Conservation (phyloP, 1,284 basidiomycete species). For the Termitomyces sp. region DNA sequence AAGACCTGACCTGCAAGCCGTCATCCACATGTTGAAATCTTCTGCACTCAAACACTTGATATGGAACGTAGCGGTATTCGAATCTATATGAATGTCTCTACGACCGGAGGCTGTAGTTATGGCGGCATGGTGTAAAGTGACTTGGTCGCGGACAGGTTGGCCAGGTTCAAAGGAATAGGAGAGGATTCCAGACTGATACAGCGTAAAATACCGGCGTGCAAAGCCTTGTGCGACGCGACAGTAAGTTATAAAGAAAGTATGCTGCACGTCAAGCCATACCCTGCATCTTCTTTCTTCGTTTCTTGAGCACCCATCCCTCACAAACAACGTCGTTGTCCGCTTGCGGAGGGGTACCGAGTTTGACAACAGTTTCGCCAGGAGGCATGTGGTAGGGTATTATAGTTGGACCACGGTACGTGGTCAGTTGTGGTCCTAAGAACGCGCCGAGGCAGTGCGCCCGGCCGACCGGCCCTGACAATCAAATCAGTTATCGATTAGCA, state of each 20-base stretch:
- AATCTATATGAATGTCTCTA: conserved; percentile 76
- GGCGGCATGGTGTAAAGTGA: conserved; percentile 64
- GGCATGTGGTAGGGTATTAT: conserved; percentile 3
- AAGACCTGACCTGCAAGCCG: conserved; percentile 54
- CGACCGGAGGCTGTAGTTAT: conserved; percentile 66
- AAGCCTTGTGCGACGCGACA: conserved; percentile 51
- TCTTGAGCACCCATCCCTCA: conserved; percentile 79
- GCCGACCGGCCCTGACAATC: not conserved
- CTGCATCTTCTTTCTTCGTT: conserved; percentile 80
- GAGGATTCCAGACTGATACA: conserved; percentile 63
- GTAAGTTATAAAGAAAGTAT: conserved; percentile 4
- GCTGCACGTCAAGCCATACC: conserved; percentile 36
- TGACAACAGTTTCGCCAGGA: conserved; percentile 15
- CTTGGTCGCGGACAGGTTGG: conserved; percentile 64
- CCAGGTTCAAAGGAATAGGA: conserved; percentile 73
- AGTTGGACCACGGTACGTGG: not conserved
- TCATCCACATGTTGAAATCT: conserved; percentile 74
- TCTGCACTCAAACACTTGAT: conserved; percentile 65
- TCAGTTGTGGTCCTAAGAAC: no score
- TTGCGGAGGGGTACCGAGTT: conserved; percentile 2
- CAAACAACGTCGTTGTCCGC: conserved; percentile 34
- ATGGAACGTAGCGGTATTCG: conserved; percentile 71
- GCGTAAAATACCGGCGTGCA: conserved; percentile 73
- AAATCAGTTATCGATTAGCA: not conserved
- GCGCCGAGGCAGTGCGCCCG: not conserved